Evolutionary conservation across 148 eudicot species (phyloP), one percentile per base, ranked within the genome.

Genomic region (Limonium bicolor): DNA sequence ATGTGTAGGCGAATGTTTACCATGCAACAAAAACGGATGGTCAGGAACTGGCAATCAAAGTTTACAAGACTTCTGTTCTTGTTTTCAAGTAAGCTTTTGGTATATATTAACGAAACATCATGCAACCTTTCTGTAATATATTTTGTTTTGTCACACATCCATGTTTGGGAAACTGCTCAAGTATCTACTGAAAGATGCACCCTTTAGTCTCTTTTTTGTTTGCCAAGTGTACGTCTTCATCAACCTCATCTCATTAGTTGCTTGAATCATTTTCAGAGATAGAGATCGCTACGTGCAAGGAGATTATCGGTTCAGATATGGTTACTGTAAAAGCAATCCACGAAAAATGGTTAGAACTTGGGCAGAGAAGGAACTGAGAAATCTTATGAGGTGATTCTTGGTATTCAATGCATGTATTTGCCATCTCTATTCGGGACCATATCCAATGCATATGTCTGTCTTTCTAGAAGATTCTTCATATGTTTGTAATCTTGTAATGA

Each of bases 281-380:
- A 69, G 96, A 64, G 86, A 88, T 52, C 71, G 94, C 7, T 88
- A 84, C 33, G 97, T 88, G 41, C 86, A 88, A 62, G 97, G 97
- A 46, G 95, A 88, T 55, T 88, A 84, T 59, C 82, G 95, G 46
- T 88, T 84, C 67, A 72, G 97, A 77, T 20, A 72, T 64, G 97
- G 95, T 37, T 90, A 90, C 48, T 84, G 95, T 68, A 80, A 55
- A 80, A 92, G 84, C 76, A 90, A 90, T 60, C 97, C 97, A 18
- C 68, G 97, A 25, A 90, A 90, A 60, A 90, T 90, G 97, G 97
- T 90, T n/a, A 84, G 80, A 65, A 90, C 95, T 25, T 90, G 97
- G 97, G 97, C 97, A 46, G 99, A 90, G 68, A 90, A 90, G 58
- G 99, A 90, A 73, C 78, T 84, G 85, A 75, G 99, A 62, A 90